These are phyloP conservation scores for Cladosporium cucumerinum DNA, from an alignment of 2,329 filamentous ascomycete species.

Conservation along the genomic window DNA sequence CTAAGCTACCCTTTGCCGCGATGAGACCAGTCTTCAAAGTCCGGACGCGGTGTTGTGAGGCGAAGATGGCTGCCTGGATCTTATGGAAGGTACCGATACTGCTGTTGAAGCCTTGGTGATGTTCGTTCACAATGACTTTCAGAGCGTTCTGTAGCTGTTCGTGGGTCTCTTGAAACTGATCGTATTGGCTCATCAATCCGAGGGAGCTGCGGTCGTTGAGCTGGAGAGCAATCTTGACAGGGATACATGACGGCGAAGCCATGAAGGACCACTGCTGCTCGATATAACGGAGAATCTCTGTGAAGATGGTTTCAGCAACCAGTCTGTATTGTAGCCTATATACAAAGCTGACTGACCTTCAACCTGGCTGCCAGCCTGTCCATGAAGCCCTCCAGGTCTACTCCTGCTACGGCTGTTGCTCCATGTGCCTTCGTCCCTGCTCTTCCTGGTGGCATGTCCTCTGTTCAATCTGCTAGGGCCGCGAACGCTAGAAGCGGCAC, in stretches of 20 bases:
- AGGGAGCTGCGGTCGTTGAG: constrained; percentile 92
- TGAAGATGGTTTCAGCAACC: constrained; percentile 16
- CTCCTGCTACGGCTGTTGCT: constrained; percentile 36
- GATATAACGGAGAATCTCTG: constrained; percentile 73
- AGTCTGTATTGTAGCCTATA: constrained; percentile 12
- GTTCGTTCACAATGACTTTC: constrained; percentile 94
- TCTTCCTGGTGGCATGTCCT: constrained; percentile 40
- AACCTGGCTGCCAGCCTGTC: constrained; percentile 41
- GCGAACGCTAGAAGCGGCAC: constrained; percentile 22
- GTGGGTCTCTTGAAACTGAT: constrained; percentile 78
- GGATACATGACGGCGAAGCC: constrained; percentile 82
- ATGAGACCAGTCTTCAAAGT: constrained; percentile 78
- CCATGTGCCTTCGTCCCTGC: constrained; percentile 34
- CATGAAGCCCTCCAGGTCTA: constrained; percentile 31
- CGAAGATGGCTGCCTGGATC: constrained; percentile 89
- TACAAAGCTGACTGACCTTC: constrained; percentile 35
- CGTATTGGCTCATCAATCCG: constrained; percentile 83
- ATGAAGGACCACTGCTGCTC: constrained; percentile 88
- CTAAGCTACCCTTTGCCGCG: constrained; percentile 74
- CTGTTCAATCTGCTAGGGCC: constrained; percentile 42
- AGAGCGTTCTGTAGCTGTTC: constrained; percentile 86
- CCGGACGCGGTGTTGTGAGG: constrained; percentile 81
- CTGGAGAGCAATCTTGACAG: constrained; percentile 91
- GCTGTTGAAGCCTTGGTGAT: constrained; percentile 98
- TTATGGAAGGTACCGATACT: constrained; percentile 99